Evolutionary conservation across 2,329 filamentous ascomycete species (phyloP).

Genomic region (Chaetothyriales sp.): DNA sequence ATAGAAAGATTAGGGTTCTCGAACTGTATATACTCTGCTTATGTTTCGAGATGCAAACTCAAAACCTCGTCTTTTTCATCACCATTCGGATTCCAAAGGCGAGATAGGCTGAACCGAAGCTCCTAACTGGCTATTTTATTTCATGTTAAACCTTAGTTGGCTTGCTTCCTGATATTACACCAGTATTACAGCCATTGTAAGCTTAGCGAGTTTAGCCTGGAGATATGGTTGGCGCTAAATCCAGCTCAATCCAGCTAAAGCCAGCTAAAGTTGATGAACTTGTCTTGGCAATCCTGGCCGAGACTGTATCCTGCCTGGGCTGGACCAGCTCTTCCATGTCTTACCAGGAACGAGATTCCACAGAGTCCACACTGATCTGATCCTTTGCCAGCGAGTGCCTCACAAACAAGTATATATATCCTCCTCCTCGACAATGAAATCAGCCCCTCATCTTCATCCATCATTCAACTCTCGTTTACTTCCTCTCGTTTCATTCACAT

Average conservation of each 20-base stretch:
- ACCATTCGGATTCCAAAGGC: not conserved
- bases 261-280: too few species aligned
- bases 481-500: slow-evolving; percentile 2
- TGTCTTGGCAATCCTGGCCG: too few species aligned
- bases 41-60: not conserved
- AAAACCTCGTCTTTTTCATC: not conserved
- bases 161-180: too few species aligned
- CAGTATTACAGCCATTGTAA: too few species aligned
- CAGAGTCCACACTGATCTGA: not conserved
- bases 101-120: not conserved
- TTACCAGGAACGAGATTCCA: not conserved
- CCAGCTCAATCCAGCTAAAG: too few species aligned
- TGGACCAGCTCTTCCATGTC: not conserved
- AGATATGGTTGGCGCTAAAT: too few species aligned
- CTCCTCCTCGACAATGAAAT: not conserved
- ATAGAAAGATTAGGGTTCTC: not conserved
- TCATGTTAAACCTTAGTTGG: too few species aligned
- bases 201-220: too few species aligned
- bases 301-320: too few species aligned
- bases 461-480: slow-evolving; percentile 4
- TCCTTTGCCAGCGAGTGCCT: not conserved
- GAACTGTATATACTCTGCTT: not conserved
- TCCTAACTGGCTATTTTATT: too few species aligned
- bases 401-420: slow-evolving; percentile 3
- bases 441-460: not conserved